Evolutionary conservation across 2,329 filamentous ascomycete genomes (phyloP), one percentile per base, ranked within the genome.

Genomic region (Mariannaea sp.): DNA sequence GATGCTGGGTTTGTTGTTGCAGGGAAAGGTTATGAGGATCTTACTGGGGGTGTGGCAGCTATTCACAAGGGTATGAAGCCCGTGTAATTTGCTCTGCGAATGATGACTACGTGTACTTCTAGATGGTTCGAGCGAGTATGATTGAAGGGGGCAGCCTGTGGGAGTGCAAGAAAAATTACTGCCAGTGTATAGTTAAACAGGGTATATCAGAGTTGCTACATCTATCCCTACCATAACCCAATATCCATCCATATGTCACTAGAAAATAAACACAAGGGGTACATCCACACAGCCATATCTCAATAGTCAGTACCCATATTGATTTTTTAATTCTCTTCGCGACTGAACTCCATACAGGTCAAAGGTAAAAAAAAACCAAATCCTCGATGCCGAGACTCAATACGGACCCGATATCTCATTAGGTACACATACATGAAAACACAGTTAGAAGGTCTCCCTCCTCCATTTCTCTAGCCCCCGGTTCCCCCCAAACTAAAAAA

Each of bases 31-130:
- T 99, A 89, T 75, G 92, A 97, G 77, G 87, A 99, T 71, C 72
- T 99, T 69, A 97, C 90, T 0, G 87, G 90, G 36, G 94, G 94
- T 0, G 92, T 99, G 70, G 94, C 94, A 4, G 92, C 92, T 47
- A 95, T 99, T 60, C 95, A 99, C 71, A 96, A 92, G 79, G 94
- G 93, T 7, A 88, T 99, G 67, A 99, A 99, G 80, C 92, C 84
- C 5, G 56, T 82, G 42, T 73, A 56, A 63, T 6, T n/a, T 32
- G 38, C 14, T 33, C 16, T 9, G 32, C 20, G 29, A 27, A 26
- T 26, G 26, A 51, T 51, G 56, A 33, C 39, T 49, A 56, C 42
- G 45, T 67, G 61, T 64, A 66, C 53, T 47, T 51, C 36, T 52
- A 56, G 58, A 53, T 59, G 62, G 49, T 55, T 58, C 54, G 49